Evolutionary conservation across 768 basidiomycete genomes (phyloP), one percentile per base, ranked within the genome.

Genomic region (Mycena haematopus): DNA sequence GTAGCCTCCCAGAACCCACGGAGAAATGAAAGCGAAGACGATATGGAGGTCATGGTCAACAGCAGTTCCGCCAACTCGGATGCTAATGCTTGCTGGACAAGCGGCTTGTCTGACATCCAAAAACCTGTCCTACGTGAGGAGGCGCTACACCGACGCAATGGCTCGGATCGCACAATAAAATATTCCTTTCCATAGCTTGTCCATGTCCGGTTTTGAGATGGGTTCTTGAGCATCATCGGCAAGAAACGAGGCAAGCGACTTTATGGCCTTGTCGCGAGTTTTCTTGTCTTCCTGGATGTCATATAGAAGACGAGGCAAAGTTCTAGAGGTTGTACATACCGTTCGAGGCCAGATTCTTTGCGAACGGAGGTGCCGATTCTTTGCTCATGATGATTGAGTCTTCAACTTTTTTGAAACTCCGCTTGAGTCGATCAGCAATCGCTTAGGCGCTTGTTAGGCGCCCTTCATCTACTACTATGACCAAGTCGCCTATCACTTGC

Each of bases 21-120:
- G 47, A 98, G 78, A 73, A 97, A 99, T 11, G 80, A 80, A 2
- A 98, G 75, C 2, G 95, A 85, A 44, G 86, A 77, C 24, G 79
- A 61, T 2, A 81, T 77, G 60, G 81, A 76, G 27, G 84, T 78
- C 46, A 96, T 92, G 11, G 80, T 83, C 51, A 98, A 77, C 6
- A 95, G 70, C 40, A 98, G 79, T 66, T 93, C 88, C 19, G 96
- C 91, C 40, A 99, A 77, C 68, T 95, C 92, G 17, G 83, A 80
- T 0, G 96, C 94, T 17, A 99, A 83, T 15, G 88, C 89, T 73
- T 99, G 96, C 73, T 99, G 96, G 9, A 98, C 92, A 10, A 96
- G 83, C 5, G 96, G 96, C 73, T 99, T 99, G 77, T 99, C 96
- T 11, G 96, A 98, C 95, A 98, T 98, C 96, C 96, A 99, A 77